phyloP scores from a whole-genome alignment of 345 rosid species.

The Anacardium occidentale region DNA sequence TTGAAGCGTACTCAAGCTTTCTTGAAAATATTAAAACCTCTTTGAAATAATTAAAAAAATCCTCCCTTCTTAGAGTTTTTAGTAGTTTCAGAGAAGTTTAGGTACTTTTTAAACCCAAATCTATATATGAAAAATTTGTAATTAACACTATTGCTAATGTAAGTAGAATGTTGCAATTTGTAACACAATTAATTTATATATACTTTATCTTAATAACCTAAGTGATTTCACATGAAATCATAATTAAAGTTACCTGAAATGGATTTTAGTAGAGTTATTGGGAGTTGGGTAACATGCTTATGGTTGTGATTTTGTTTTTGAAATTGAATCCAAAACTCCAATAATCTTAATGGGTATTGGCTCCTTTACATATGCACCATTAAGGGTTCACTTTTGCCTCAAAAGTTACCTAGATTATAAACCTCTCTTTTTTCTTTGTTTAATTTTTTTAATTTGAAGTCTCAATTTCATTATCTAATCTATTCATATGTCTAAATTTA shows the following conservation, averaged over 20 bases:
- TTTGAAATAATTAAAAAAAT: too few relatives aligned
- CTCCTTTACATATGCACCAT: conserved; percentile 5
- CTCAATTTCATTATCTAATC: conserved; percentile 14
- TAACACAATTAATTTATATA: too few relatives aligned
- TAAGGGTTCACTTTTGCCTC: not conserved
- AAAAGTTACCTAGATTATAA: not conserved
- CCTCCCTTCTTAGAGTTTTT: too few relatives aligned
- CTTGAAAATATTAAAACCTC: too few relatives aligned
- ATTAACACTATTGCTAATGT: too few relatives aligned
- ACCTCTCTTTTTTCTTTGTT: not conserved
- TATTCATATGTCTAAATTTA: conserved; percentile 26
- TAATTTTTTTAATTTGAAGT: not conserved
- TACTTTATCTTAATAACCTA: not conserved
- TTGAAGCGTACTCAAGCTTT: too few relatives aligned
- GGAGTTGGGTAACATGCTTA: not conserved
- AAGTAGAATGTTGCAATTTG: not conserved
- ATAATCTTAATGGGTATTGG: conserved; percentile 10
- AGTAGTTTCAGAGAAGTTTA: too few relatives aligned
- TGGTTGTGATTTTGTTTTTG: not conserved
- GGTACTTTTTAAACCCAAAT: too few relatives aligned
- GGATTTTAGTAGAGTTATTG: not conserved
- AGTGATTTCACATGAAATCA: not conserved
- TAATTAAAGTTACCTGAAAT: not conserved
- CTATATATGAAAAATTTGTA: too few relatives aligned
- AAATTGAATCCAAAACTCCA: not conserved